phyloP scores from a whole-genome alignment of 768 basidiomycete species.

The Leccinum broughii region DNA sequence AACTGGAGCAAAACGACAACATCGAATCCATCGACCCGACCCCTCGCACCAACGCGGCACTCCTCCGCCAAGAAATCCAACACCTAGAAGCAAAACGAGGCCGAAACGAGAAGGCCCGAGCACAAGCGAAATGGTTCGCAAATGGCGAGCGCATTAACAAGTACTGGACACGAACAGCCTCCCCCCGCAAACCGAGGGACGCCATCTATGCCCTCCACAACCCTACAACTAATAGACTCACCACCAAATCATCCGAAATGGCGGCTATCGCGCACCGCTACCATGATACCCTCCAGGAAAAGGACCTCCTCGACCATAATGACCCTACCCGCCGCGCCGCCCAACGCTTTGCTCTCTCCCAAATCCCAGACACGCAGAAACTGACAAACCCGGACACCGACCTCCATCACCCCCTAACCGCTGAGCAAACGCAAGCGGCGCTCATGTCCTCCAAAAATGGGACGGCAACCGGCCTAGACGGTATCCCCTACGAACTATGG shows the following conservation, averaged over 20 bases:
- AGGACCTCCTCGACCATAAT: not conserved
- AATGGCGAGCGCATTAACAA: conserved; percentile 11
- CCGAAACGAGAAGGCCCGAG: not conserved
- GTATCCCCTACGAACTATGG: too few relatives aligned
- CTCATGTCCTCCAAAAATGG: not conserved
- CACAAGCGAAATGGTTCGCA: not conserved
- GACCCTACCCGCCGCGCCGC: not conserved
- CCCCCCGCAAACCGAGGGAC: conserved; percentile 14
- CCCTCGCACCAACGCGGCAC: not conserved
- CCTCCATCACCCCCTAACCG: conserved; percentile 31
- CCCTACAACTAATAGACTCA: not conserved
- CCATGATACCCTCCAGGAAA: conserved; percentile 25
- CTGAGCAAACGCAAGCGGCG: not conserved
- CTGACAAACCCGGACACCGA: not conserved
- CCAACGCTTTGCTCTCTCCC: not conserved
- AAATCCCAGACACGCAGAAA: not conserved
- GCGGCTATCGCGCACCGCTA: conserved; percentile 25
- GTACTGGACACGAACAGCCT: conserved; percentile 22
- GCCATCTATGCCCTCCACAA: conserved; percentile 16
- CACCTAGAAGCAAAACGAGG: not conserved
- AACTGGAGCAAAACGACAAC: not conserved
- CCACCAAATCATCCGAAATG: conserved; percentile 29
- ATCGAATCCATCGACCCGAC: not conserved
- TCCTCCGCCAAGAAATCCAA: not conserved
- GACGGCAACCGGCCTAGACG: not conserved